Base-by-base conservation (phyloP, 176 grass and related monocot genomes). In the Ensete glaucum region DNA sequence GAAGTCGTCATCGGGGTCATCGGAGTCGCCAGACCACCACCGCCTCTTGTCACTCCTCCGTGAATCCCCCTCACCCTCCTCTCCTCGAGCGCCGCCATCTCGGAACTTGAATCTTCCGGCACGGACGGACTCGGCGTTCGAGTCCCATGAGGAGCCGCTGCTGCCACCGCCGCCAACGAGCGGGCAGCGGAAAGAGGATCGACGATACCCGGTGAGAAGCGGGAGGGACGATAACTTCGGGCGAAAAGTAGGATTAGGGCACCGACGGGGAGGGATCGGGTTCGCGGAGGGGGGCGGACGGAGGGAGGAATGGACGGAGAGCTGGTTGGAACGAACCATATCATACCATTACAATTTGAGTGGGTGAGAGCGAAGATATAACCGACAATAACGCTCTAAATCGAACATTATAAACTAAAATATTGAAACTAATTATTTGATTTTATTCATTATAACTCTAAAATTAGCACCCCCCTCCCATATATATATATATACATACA, bases 11-110 rank as follows among this genome's bases (percentile, higher is more conserved):
- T 73, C 51, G 7, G 12, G 21, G 21, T 73, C 70, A 53, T 23
- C n/a, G 17, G 49, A 52, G n/a, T 73, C 71, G 17, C 56, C 71
- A 23, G 71, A 73, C 71, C 71, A 73, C 71, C 71, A 73, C 50
- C 67, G 67, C 67, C 71, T 54, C 71, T 26, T 73, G 11, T 55
- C 24, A 19, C 71, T 73, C 71, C 23, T 73, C 52, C 43, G 52
- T 48, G 67, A 50, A 50, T 10, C 25, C 17, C 16, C 21, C 20
- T 73, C 71, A 15, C 25, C n/a, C 52, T 55, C 34, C 0, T 56
- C 71, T 54, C 52, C 71, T 55, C 71, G 12, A 55, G n/a, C 51
- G 1, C 71, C 15, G 52, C 71, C 71, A 27, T 55, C 71, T 73
- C 22, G 71, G 22, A 55, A 73, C 71, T 55, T 73, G 71, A 55